These are phyloP conservation scores for Moesziomyces globuligerus DNA, from an alignment of 1,284 basidiomycete genomes.

Conservation along the genomic window DNA sequence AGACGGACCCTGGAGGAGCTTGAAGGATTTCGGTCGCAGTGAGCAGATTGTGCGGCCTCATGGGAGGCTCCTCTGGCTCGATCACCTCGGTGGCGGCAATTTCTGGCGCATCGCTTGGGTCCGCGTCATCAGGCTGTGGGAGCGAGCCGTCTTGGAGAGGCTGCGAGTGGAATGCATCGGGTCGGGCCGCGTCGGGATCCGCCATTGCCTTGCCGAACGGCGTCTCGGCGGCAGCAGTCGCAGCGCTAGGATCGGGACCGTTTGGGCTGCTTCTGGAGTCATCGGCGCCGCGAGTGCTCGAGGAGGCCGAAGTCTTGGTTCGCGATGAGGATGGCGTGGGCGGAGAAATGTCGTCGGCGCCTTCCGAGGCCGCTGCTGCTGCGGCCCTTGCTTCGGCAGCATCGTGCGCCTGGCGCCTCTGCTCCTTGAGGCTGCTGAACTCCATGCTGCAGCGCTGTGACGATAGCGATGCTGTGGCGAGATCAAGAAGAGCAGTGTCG, in stretches of 20 bases:
- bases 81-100: not conserved
- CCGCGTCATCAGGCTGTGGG: conserved; percentile 7
- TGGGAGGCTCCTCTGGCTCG: not conserved
- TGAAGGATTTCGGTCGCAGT: conserved; percentile 47
- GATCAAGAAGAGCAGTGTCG: not conserved
- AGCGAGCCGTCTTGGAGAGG: conserved; percentile 26
- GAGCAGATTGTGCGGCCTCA: conserved; percentile 51
- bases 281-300: not conserved
- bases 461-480: too few species aligned
- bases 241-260: not conserved
- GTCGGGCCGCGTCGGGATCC: conserved; percentile 1
- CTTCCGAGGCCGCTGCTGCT: conserved; percentile 27
- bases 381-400: conserved; percentile 38
- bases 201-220: conserved; percentile 27
- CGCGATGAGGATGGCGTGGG: conserved; percentile 10
- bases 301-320: not conserved
- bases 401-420: conserved; percentile 13
- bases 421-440: conserved; percentile 41
- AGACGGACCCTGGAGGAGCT: conserved; percentile 6
- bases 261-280: not conserved
- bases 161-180: conserved; percentile 7
- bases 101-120: not conserved
- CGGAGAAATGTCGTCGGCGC: conserved; percentile 11
- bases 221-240: conserved; percentile 4
- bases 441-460: too few species aligned